phyloP scores from a whole-genome alignment of 352 stramenopile species.

The Globisporangium lucens region DNA sequence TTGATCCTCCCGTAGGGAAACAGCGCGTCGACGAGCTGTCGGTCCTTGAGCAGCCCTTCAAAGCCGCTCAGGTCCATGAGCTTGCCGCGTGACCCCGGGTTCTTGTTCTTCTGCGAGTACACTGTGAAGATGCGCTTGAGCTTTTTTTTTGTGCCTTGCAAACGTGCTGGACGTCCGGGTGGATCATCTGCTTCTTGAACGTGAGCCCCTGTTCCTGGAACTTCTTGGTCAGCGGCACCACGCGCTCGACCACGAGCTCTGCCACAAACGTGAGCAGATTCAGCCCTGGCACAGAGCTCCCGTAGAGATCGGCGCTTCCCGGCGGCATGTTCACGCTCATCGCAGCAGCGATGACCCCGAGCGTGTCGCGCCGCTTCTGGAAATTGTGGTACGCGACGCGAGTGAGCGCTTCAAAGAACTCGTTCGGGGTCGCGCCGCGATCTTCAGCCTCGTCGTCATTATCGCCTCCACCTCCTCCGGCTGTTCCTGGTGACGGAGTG shows the following conservation, averaged over 20 bases:
- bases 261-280: slow-evolving; percentile 41
- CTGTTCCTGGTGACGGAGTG: not conserved
- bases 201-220: slow-evolving; percentile 77
- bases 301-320: not conserved
- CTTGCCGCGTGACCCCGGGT: slow-evolving; percentile 62
- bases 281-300: slow-evolving; percentile 2
- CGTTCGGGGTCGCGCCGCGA: slow-evolving; percentile 63
- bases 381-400: slow-evolving; percentile 69
- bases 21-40: slow-evolving; percentile 59
- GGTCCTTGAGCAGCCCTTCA: slow-evolving; percentile 68
- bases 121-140: slow-evolving; percentile 69
- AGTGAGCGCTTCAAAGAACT: slow-evolving; percentile 78
- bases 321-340: slow-evolving; percentile 26
- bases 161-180: slow-evolving; percentile 70
- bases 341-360: slow-evolving; percentile 28
- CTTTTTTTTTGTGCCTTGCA: slow-evolving; percentile 74
- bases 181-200: slow-evolving; percentile 85
- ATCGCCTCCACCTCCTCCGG: slow-evolving; percentile 17
- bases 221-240: slow-evolving; percentile 71
- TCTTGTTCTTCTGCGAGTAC: slow-evolving; percentile 78
- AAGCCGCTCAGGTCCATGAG: slow-evolving; percentile 73
- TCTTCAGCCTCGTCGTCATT: slow-evolving; percentile 50
- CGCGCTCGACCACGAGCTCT: slow-evolving; percentile 60
- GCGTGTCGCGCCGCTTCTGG: slow-evolving; percentile 54
- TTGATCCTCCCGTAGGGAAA: slow-evolving; percentile 76